Evolutionary conservation across 306 rosid species (phyloP).

Genomic region (Ormosia emarginata): DNA sequence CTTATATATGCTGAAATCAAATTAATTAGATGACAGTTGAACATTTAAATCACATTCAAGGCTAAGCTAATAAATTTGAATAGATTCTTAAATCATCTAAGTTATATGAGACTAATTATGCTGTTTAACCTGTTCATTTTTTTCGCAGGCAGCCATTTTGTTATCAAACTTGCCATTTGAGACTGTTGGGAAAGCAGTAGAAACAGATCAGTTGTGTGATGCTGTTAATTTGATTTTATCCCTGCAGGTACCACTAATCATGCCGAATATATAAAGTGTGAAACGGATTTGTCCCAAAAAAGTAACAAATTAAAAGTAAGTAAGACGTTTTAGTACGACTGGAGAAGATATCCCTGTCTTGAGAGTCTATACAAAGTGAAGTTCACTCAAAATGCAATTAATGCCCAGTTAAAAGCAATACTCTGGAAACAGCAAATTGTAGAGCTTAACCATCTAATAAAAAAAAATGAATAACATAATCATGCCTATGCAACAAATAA

Average conservation of each 20-base stretch:
- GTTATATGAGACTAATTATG: background rate
- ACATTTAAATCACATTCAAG: background rate
- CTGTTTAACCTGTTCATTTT: background rate
- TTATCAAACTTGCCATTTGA: slow-evolving; percentile 53
- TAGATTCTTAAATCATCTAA: background rate
- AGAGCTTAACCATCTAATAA: too few relatives aligned
- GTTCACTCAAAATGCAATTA: background rate
- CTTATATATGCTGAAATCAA: background rate
- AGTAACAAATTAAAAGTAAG: background rate
- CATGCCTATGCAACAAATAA: too few relatives aligned
- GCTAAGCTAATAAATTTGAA: background rate
- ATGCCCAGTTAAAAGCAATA: too few relatives aligned
- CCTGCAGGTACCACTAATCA: slow-evolving; percentile 46
- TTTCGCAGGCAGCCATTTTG: slow-evolving; percentile 50
- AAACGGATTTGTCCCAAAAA: background rate
- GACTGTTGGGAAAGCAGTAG: slow-evolving; percentile 48
- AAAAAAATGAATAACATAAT: too few relatives aligned
- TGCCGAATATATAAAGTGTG: background rate
- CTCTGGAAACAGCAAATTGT: too few relatives aligned
- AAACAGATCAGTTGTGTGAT: slow-evolving; percentile 32
- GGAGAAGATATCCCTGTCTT: background rate
- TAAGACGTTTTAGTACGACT: background rate
- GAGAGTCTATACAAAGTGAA: background rate
- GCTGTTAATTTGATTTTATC: slow-evolving; percentile 64
- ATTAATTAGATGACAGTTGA: background rate